Evolutionary conservation across 495 filamentous ascomycete genomes (phyloP).

Genomic region (Trichoderma gamsii): DNA sequence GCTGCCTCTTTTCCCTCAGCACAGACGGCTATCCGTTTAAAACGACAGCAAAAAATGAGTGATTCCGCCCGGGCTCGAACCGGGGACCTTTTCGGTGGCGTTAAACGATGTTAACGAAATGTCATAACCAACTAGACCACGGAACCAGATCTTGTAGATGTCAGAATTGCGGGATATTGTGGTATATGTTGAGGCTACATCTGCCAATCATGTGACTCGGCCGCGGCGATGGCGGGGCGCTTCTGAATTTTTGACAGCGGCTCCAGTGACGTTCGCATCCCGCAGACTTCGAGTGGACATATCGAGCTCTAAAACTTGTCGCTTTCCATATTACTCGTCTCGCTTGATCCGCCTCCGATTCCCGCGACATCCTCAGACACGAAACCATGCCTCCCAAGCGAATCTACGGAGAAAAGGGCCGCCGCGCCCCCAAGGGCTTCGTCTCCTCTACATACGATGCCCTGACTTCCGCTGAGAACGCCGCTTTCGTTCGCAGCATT

Average conservation of each 20-base stretch:
- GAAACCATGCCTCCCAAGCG: conserved; percentile 38
- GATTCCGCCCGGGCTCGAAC: conserved; percentile 13
- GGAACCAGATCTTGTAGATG: not conserved
- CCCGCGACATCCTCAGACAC: not conserved
- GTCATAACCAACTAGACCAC: conserved; percentile 14
- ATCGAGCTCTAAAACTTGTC: not conserved
- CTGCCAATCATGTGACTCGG: conserved; percentile 2
- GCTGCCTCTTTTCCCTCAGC: not conserved
- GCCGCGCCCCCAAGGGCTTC: conserved; percentile 34
- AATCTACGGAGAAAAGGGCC: conserved; percentile 23
- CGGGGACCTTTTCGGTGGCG: conserved; percentile 14
- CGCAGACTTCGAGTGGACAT: not conserved
- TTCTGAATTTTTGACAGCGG: not conserved
- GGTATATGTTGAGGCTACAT: too few species aligned
- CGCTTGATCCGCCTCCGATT: not conserved
- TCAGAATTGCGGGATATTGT: not conserved
- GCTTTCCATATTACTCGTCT: not conserved
- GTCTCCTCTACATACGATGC: conserved; percentile 51
- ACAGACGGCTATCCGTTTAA: not conserved
- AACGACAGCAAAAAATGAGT: conserved; percentile 3
- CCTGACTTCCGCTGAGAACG: conserved; percentile 66
- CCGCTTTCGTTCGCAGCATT: conserved; percentile 65
- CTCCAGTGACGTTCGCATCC: conserved; percentile 1
- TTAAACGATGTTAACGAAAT: conserved; percentile 11
- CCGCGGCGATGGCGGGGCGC: not conserved